Evolutionary conservation across 1,139 yeast species (phyloP).

Genomic region (Scheffersomyces segobiensis): DNA sequence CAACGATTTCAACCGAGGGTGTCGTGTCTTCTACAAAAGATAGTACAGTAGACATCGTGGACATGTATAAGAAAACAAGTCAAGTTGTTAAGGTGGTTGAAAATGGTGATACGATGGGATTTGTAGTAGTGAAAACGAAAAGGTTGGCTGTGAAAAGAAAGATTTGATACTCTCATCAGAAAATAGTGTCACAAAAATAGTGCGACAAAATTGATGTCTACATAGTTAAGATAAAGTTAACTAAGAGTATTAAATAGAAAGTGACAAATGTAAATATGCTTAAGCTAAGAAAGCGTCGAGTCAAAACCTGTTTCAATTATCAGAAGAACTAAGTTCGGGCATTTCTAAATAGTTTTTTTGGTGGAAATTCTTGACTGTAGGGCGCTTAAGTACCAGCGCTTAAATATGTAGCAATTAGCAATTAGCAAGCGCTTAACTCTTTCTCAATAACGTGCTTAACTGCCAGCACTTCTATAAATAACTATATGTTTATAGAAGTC

Average conservation of each 20-base stretch:
- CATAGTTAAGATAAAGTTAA: not conserved
- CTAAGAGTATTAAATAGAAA: not conserved
- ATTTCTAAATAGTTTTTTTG: too few species aligned
- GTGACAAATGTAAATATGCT: not conserved
- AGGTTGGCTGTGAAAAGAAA: not conserved
- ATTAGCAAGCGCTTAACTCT: too few species aligned
- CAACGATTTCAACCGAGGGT: slow-evolving; percentile 5
- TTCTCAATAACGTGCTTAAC: too few species aligned
- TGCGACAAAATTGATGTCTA: not conserved
- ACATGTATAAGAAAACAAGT: not conserved
- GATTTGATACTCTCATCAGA: not conserved
- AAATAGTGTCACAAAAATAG: not conserved
- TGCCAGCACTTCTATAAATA: too few species aligned
- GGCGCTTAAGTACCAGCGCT: too few species aligned
- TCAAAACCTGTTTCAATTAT: too few species aligned
- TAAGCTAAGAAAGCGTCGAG: too few species aligned
- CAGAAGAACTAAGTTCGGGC: too few species aligned
- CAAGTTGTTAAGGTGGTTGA: not conserved
- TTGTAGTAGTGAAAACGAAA: slow-evolving; percentile 4
- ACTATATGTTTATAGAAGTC: too few species aligned
- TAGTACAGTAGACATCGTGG: slow-evolving; percentile 20
- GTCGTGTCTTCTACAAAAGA: slow-evolving; percentile 21
- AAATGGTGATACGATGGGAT: not conserved
- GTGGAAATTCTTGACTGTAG: too few species aligned
- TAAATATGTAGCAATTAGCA: too few species aligned